These are phyloP conservation scores for Acanthamoeba lenticulata DNA, from an alignment of 208 protist species.

Conservation along the genomic window DNA sequence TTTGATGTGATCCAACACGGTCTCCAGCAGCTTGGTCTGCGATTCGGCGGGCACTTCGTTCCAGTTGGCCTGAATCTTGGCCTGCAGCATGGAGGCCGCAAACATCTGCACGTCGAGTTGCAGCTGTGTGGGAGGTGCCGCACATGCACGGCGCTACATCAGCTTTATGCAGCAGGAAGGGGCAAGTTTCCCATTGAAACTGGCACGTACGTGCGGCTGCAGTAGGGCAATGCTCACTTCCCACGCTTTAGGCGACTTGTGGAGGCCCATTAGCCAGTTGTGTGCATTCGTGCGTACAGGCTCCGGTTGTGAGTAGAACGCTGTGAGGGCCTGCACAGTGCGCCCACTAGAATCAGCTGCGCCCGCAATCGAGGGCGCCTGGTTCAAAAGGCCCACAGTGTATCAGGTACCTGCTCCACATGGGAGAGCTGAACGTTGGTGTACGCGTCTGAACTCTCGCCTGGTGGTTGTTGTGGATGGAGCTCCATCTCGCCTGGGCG, in stretches of 20 bases:
- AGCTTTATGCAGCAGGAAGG: too few species aligned
- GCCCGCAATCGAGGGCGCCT: too few species aligned
- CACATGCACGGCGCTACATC: not conserved
- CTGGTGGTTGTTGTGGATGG: too few species aligned
- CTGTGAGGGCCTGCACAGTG: not conserved
- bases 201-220: not conserved
- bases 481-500: too few species aligned
- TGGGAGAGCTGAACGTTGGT: not conserved
- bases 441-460: too few species aligned
- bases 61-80: not conserved
- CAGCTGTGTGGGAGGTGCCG: not conserved
- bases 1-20: not conserved
- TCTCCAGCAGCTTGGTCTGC: not conserved
- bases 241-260: not conserved
- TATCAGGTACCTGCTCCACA: not conserved
- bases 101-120: not conserved
- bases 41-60: not conserved
- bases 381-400: not conserved
- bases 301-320: not conserved
- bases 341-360: too few species aligned
- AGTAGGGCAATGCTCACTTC: not conserved
- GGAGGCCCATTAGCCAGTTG: not conserved
- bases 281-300: not conserved
- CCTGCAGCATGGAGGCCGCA: not conserved
- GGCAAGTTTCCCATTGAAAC: too few species aligned